phyloP scores from a whole-genome alignment of 768 basidiomycete genomes.

The Tulasnella sp. region DNA sequence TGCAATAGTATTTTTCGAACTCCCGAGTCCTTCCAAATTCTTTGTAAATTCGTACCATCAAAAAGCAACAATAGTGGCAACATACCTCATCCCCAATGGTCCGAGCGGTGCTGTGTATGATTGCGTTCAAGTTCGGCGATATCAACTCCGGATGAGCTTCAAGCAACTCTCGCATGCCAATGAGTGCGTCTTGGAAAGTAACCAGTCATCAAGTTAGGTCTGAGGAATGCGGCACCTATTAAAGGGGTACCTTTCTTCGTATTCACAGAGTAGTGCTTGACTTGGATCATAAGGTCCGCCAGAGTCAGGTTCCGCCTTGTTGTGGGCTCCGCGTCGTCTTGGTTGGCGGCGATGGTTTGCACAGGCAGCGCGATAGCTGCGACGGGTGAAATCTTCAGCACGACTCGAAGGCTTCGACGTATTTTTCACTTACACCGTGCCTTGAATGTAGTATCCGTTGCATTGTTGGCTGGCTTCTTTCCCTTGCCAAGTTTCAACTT shows the following conservation, averaged over 20 bases:
- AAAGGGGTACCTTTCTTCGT: slow-evolving; percentile 52
- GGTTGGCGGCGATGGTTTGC: slow-evolving; percentile 60
- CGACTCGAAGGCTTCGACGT: not conserved
- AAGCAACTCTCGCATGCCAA: slow-evolving; percentile 62
- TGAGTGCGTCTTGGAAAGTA: slow-evolving; percentile 47
- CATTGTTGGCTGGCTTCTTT: slow-evolving; percentile 71
- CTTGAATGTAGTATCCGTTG: slow-evolving; percentile 92
- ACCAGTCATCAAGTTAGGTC: not conserved
- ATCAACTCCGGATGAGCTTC: slow-evolving; percentile 48
- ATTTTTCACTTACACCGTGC: slow-evolving; percentile 60
- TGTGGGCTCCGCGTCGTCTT: slow-evolving; percentile 46
- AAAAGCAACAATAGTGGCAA: slow-evolving; percentile 2
- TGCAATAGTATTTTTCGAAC: slow-evolving; percentile 64
- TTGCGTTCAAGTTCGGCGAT: slow-evolving; percentile 37
- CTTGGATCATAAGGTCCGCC: slow-evolving; percentile 59
- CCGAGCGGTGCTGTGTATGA: slow-evolving; percentile 54
- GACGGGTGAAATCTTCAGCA: not conserved
- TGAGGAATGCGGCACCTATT: not conserved
- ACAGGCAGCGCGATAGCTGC: slow-evolving; percentile 81
- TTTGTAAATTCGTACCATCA: slow-evolving; percentile 14
- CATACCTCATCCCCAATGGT: slow-evolving; percentile 73
- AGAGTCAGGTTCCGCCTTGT: slow-evolving; percentile 69
- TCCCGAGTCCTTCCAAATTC: slow-evolving; percentile 49
- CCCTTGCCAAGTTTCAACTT: slow-evolving; percentile 96
- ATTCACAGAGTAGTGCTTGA: slow-evolving; percentile 76